These are phyloP conservation scores for Fusarium buharicum DNA, from an alignment of 2,329 filamentous ascomycete genomes.

Conservation along the genomic window DNA sequence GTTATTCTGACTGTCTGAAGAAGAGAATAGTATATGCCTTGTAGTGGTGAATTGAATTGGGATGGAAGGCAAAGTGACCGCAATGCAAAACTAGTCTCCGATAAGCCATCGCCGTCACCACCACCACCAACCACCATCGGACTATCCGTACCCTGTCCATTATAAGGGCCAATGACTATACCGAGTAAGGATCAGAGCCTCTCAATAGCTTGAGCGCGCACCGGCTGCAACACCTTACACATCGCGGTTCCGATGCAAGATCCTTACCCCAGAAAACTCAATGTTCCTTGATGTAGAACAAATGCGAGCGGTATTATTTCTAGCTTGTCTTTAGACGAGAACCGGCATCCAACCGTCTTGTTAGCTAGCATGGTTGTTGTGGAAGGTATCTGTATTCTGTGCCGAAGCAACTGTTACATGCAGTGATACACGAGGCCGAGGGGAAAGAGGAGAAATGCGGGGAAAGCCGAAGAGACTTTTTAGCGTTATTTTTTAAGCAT, in stretches of 20 bases:
- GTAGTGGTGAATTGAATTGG: neutral
- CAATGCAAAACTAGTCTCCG: constrained; percentile 7
- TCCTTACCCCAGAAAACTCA: constrained; percentile 25
- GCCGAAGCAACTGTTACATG: no score
- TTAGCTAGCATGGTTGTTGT: no score
- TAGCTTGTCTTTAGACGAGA: neutral
- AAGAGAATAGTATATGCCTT: neutral
- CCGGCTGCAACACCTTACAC: constrained; percentile 1
- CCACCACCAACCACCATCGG: constrained; percentile 1
- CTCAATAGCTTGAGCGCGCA: constrained; percentile 12
- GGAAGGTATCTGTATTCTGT: no score
- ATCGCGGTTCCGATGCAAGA: constrained; percentile 26
- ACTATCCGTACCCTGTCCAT: constrained; percentile 11
- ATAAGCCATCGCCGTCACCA: constrained; percentile 1
- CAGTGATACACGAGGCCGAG: no score
- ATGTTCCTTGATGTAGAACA: neutral
- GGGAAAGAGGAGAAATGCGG: constrained; percentile 35
- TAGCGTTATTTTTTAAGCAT: constrained; percentile 30
- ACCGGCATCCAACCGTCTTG: no score
- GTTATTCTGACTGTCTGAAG: no score
- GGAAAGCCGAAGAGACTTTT: constrained; percentile 7
- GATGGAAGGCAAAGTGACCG: neutral
- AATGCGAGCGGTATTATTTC: neutral
- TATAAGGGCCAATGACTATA: neutral
- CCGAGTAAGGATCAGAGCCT: neutral